Percentiles rank a stretch among this genome's conserved stretches.
Evolutionary conservation across 805 yeast species (phyloP).

Genomic region (Saccharomycopsis babjevae): DNA sequence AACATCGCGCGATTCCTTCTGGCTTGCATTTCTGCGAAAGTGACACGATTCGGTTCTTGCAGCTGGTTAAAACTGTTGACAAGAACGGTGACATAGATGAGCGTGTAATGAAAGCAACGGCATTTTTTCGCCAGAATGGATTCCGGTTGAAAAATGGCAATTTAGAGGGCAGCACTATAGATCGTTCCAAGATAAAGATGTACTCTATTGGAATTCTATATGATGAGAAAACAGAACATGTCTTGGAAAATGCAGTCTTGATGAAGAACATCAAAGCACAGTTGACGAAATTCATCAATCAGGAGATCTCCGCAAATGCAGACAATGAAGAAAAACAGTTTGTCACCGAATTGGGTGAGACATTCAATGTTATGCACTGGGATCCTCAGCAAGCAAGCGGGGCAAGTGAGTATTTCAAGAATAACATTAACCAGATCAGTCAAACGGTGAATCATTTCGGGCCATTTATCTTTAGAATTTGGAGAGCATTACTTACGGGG

Average conservation of each 20-base stretch:
- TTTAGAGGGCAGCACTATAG: neutral
- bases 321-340: neutral
- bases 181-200: conserved; percentile 11
- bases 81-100: neutral
- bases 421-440: neutral
- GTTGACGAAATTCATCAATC: neutral
- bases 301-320: neutral
- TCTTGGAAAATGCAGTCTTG: neutral
- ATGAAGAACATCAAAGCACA: neutral
- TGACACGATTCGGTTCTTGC: conserved; percentile 11
- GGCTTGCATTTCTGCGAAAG: conserved; percentile 10
- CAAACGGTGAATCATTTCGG: conserved; percentile 2
- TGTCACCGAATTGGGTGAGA: neutral
- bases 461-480: conserved; percentile 6
- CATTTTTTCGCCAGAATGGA: conserved; percentile 16
- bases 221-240: neutral
- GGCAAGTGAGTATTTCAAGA: neutral
- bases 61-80: neutral
- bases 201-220: conserved; percentile 13
- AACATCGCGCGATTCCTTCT: conserved; percentile 15
- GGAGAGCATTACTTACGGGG: conserved; percentile 4
- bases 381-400: no score
- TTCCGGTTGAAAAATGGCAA: neutral
- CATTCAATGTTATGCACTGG: neutral
- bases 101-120: neutral